A percentile compares a stretch with the other conserved stretches of the same genome.
Evolutionary conservation across 78 protist genomes (phyloP).

Genomic region (Mastigamoeba balamuthi): DNA sequence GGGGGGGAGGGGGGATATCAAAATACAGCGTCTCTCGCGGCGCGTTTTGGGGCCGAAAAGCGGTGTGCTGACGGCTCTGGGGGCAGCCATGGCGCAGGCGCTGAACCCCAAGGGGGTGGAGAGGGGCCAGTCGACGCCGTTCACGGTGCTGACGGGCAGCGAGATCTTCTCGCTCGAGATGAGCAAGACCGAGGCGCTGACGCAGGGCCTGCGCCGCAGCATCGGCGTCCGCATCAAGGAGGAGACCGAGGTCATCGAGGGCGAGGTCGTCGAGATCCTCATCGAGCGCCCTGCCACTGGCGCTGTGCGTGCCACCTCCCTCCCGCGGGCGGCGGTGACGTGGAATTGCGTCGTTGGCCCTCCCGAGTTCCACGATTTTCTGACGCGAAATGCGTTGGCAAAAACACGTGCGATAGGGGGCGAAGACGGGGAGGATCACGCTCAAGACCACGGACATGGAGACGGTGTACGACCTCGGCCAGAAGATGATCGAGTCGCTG

Average conservation of each 20-base stretch:
- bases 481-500: slow-evolving; percentile 96
- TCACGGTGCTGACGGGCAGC: slow-evolving; percentile 87
- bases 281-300: slow-evolving; percentile 75
- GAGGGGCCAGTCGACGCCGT: slow-evolving; percentile 90
- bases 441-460: slow-evolving; percentile 99
- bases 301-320: not conserved
- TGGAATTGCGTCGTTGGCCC: too few species aligned
- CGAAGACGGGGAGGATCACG: slow-evolving; percentile 88
- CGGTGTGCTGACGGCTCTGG: too few species aligned
- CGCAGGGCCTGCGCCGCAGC: slow-evolving; percentile 92
- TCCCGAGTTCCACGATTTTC: not conserved
- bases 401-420: not conserved
- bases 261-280: slow-evolving; percentile 94
- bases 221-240: slow-evolving; percentile 95
- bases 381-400: not conserved
- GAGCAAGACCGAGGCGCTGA: slow-evolving; percentile 95
- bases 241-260: slow-evolving; percentile 97
- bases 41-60: too few species aligned
- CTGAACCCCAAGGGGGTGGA: too few species aligned
- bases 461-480: slow-evolving; percentile 95
- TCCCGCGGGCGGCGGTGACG: not conserved
- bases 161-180: slow-evolving; percentile 97
- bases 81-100: slow-evolving; percentile 71
- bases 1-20: too few species aligned
- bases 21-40: too few species aligned